Conservation (phyloP, 768 basidiomycete genomes). For the Agaricus blazei region DNA sequence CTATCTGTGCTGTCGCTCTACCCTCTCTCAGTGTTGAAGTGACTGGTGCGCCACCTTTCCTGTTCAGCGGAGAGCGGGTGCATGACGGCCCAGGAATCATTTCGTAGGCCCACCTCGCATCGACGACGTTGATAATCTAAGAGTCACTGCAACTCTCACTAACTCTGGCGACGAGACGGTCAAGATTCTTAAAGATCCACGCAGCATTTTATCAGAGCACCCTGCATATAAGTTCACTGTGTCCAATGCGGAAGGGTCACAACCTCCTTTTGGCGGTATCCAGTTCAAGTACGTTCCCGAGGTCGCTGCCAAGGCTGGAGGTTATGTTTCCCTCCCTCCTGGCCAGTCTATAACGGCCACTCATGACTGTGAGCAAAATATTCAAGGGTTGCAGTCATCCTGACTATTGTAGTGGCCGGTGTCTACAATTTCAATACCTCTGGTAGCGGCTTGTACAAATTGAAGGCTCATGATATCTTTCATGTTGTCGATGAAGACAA, state of each 20-base stretch:
- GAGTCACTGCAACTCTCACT: constrained; percentile 33
- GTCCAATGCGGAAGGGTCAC: constrained; percentile 23
- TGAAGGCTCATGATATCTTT: constrained; percentile 37
- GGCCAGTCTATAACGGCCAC: constrained; percentile 28
- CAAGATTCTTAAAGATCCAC: constrained; percentile 40
- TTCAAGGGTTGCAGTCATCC: neutral
- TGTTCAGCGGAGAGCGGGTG: too few species aligned
- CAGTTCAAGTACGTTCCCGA: constrained; percentile 38
- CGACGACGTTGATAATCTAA: constrained; percentile 29
- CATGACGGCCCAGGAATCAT: neutral
- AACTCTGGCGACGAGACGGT: constrained; percentile 43
- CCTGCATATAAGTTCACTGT: constrained; percentile 39
- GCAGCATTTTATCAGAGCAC: constrained; percentile 30
- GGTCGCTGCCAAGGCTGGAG: constrained; percentile 22
- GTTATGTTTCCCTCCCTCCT: constrained; percentile 33
- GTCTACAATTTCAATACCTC: constrained; percentile 43
- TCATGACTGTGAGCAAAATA: constrained; percentile 32
- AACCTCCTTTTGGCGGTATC: constrained; percentile 36
- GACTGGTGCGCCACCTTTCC: neutral
- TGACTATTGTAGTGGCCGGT: constrained; percentile 27
- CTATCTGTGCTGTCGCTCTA: neutral
- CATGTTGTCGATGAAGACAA: constrained; percentile 30
- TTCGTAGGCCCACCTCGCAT: constrained; percentile 28
- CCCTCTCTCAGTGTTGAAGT: neutral
- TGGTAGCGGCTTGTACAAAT: constrained; percentile 33